Conservation (phyloP, 805 yeast genomes). For the Diddensiella transvaalensis region DNA sequence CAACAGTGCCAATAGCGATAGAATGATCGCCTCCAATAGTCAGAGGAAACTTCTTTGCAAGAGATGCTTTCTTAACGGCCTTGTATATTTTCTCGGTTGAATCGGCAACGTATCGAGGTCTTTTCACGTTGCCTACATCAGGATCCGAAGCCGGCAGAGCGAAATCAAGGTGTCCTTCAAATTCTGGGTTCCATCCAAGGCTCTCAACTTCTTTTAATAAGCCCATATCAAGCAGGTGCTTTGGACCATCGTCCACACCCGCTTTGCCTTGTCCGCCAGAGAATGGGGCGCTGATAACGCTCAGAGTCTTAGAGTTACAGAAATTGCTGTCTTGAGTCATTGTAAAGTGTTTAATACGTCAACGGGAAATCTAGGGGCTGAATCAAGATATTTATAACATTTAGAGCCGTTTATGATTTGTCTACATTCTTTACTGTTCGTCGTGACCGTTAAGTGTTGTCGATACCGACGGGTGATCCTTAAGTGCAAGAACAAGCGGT, state of each 20-base stretch:
- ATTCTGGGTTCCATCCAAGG: constrained; percentile 70
- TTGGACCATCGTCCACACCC: constrained; percentile 96
- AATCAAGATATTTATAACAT: too few species aligned
- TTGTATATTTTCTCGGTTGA: constrained; percentile 63
- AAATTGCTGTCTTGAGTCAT: not conserved
- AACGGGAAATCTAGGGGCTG: too few species aligned
- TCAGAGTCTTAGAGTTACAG: constrained; percentile 19
- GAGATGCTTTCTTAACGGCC: constrained; percentile 51
- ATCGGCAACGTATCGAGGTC: constrained; percentile 72
- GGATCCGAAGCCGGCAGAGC: constrained; percentile 45
- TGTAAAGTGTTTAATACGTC: too few species aligned
- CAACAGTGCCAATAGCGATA: constrained; percentile 87
- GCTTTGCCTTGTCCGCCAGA: constrained; percentile 92
- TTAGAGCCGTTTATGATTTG: too few species aligned
- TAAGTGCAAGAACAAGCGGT: constrained; percentile 3
- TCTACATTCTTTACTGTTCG: too few species aligned
- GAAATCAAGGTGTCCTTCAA: constrained; percentile 32
- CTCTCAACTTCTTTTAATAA: constrained; percentile 56
- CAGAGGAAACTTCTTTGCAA: constrained; percentile 57
- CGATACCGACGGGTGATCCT: not conserved
- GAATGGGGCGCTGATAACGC: constrained; percentile 87
- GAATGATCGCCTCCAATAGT: constrained; percentile 98
- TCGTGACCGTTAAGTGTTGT: not conserved
- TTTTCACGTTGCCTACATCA: constrained; percentile 55
- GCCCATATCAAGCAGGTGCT: constrained; percentile 69